A percentile compares a stretch with the other conserved stretches of the same genome.
Conservation (phyloP, 164 flowering plant species). For the Stephania yunnanensis region DNA sequence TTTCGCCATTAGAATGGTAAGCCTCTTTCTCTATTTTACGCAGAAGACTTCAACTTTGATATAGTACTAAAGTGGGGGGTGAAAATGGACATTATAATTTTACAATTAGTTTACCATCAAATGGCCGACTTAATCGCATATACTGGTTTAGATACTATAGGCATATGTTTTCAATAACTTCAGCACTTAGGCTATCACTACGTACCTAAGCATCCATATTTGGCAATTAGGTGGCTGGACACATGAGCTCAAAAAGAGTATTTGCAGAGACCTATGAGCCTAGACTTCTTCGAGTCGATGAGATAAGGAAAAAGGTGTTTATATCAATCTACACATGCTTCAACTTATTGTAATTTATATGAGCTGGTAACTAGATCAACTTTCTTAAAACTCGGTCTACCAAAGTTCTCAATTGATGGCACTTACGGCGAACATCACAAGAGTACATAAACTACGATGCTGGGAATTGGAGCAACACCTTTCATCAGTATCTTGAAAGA, state of each 20-base stretch:
- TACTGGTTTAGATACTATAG: constrained; percentile 27
- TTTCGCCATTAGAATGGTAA: constrained; percentile 98
- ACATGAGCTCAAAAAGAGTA: constrained; percentile 70
- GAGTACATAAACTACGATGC: constrained; percentile 80
- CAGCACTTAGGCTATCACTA: constrained; percentile 82
- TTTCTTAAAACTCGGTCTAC: constrained; percentile 42
- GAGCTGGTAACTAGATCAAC: not conserved
- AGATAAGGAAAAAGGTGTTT: constrained; percentile 67
- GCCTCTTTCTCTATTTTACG: not conserved
- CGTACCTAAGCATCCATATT: constrained; percentile 79
- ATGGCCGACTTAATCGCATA: not conserved
- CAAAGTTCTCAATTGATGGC: constrained; percentile 86
- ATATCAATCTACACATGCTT: not conserved
- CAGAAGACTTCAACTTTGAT: not conserved
- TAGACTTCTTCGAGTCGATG: constrained; percentile 84
- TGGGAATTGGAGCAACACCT: constrained; percentile 97
- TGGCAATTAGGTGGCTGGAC: constrained; percentile 98
- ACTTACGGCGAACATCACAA: constrained; percentile 97
- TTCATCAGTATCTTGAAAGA: constrained; percentile 92
- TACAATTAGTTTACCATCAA: not conserved
- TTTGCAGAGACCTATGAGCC: constrained; percentile 83
- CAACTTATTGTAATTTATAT: not conserved
- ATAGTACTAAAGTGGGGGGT: not conserved
- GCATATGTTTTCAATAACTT: constrained; percentile 99
- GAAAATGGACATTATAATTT: too few relatives aligned